Base-by-base conservation (phyloP, 1,139 yeast species). In the Meyerozyma athensensis region DNA sequence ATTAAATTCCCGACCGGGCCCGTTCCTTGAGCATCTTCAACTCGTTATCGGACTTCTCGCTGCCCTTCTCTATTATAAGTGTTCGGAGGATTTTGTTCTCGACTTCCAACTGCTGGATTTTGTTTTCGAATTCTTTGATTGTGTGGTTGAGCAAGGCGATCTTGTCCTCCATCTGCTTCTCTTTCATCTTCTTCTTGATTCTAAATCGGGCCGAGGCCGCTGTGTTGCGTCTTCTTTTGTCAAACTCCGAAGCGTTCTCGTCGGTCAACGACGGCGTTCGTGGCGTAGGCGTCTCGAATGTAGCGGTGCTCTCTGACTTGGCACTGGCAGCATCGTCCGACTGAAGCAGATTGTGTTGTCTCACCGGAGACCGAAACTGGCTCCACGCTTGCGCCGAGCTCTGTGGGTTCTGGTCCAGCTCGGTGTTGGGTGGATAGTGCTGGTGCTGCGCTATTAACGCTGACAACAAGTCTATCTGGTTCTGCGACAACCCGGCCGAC, bases 161-260 rank as follows among this genome's bases (percentile, higher is more conserved):
- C 39, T 74, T 77, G 33, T 70, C 68, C 59, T 86, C 95, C 81
- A 86, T 78, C 56, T 86, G 90, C 57, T 81, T 87, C 58, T 87
- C 96, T 53, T 85, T 81, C 58, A 80, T 50, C 66, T 86, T 87
- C 72, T 83, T 85, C 68, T 83, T 85, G 50, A 82, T 78, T 45
- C 95, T 69, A 66, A 86, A 82, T 42, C 94, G 65, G 1, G 92
- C 92, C 34, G 84, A 77, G 1, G 95, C 95, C 1, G 89, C 90
- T 0, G 92, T 82, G 61, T 83, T 84, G 45, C 90, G 71, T 36
- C 84, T 70, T 36, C 89, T 72, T 57, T 84, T 83, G 56, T 80
- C 86, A 40, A 71, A 68, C 39, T 75, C 80, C 7, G 72, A 63
- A 20, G 53, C 54, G 14, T 16, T 35, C 7, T 28, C 36, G n/a